Conservation (phyloP, 1,284 basidiomycete species). For the Moesziomyces sp. region DNA sequence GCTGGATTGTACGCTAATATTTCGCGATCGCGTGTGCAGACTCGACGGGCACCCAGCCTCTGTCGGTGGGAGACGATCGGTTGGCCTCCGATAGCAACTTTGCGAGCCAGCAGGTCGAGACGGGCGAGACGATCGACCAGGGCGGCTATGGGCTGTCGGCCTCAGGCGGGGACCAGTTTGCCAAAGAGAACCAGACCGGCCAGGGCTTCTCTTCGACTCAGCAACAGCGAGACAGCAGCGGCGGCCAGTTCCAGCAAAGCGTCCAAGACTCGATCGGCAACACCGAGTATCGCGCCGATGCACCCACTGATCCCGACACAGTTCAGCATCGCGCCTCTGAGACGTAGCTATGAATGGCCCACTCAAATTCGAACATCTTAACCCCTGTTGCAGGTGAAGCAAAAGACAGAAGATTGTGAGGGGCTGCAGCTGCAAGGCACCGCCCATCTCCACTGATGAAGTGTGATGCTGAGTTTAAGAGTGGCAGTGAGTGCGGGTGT, state of each 20-base stretch:
- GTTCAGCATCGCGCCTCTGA: constrained; percentile 25
- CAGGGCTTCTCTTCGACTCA: constrained; percentile 34
- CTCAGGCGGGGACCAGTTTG: constrained; percentile 41
- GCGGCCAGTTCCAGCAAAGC: constrained; percentile 41
- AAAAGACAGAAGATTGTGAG: no score
- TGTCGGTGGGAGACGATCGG: constrained; percentile 38
- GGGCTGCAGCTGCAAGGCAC: no score
- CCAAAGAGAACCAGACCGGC: constrained; percentile 40
- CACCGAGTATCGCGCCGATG: constrained; percentile 23
- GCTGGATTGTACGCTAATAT: no score
- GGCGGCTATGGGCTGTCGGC: constrained; percentile 41
- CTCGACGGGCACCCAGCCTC: constrained; percentile 24
- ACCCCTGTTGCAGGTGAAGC: neutral
- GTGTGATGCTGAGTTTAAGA: no score
- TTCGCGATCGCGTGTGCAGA: constrained; percentile 7
- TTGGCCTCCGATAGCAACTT: constrained; percentile 47
- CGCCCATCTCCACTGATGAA: no score
- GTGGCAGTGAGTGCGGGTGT: no score
- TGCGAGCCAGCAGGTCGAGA: constrained; percentile 20
- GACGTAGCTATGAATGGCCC: neutral
- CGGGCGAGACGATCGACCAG: constrained; percentile 39
- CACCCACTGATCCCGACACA: constrained; percentile 14
- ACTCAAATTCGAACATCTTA: neutral
- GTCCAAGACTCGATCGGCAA: constrained; percentile 33
- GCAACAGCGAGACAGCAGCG: neutral